Percentiles rank a stretch among this genome's conserved stretches.
Conservation (phyloP, 2,329 filamentous ascomycete species). For the Neopestalotiopsis sp. region DNA sequence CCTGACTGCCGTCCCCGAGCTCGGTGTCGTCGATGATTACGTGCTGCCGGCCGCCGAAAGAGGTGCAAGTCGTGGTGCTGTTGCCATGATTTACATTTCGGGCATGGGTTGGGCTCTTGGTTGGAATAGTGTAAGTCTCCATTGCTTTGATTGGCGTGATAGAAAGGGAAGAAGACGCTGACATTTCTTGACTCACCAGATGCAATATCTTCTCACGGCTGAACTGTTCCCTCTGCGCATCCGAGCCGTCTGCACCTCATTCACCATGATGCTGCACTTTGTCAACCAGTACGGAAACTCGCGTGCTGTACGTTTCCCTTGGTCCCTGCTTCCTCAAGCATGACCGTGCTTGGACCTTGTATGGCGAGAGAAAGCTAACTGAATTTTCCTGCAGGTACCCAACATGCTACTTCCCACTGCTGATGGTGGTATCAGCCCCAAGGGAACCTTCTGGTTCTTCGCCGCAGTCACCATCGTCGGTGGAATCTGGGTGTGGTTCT, state of each 20-base stretch:
- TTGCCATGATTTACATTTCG: conserved; percentile 75
- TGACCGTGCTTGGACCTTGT: background rate
- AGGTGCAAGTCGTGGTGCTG: conserved; percentile 68
- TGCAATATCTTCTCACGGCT: conserved; percentile 80
- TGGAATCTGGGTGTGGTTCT: conserved; percentile 71
- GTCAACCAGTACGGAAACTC: conserved; percentile 80
- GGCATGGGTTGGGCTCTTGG: conserved; percentile 73
- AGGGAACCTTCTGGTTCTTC: conserved; percentile 80
- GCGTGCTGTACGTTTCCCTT: conserved; percentile 55
- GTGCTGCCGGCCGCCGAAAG: conserved; percentile 53
- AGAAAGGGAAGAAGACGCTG: background rate
- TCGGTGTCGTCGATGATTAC: conserved; percentile 55
- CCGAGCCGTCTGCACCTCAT: conserved; percentile 71
- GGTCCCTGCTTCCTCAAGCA: background rate
- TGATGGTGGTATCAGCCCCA: conserved; percentile 57
- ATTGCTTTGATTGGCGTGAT: background rate
- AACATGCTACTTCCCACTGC: conserved; percentile 67
- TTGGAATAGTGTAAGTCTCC: conserved; percentile 54
- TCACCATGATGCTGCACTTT: conserved; percentile 81
- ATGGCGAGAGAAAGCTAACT: background rate
- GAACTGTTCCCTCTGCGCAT: conserved; percentile 80
- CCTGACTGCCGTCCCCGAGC: conserved; percentile 65
- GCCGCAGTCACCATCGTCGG: conserved; percentile 69
- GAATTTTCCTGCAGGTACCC: conserved; percentile 52
- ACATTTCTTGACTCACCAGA: conserved; percentile 42